Conservation (phyloP, 2,329 filamentous ascomycete species). For the Alternaria arborescens region DNA sequence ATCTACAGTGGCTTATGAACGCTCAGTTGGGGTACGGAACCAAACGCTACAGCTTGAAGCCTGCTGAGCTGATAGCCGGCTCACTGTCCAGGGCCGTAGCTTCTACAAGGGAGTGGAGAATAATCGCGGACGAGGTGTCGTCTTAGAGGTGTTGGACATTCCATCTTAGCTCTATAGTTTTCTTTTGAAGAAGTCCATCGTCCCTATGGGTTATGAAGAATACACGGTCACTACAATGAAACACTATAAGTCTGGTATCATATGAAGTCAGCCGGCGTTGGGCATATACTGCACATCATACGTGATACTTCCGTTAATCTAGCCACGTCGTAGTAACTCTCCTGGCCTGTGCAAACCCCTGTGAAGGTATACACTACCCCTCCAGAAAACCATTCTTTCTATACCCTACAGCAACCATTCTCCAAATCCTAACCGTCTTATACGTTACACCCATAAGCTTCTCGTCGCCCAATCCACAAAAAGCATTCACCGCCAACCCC, state of each 20-base stretch:
- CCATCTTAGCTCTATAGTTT: no score
- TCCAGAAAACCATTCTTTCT: neutral
- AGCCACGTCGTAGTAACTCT: neutral
- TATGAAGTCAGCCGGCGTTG: neutral
- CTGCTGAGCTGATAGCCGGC: no score
- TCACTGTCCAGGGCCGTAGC: no score
- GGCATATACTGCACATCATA: no score
- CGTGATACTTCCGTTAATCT: neutral
- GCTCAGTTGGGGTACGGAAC: no score
- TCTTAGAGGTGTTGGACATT: neutral
- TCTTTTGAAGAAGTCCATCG: no score
- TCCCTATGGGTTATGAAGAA: no score
- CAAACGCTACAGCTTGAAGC: accelerated
- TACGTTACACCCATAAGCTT: neutral
- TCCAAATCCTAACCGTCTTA: neutral
- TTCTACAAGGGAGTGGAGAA: neutral
- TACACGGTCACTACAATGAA: neutral
- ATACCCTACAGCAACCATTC: neutral
- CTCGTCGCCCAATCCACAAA: neutral
- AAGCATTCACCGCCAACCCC: neutral
- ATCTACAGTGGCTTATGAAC: no score
- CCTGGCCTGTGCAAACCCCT: neutral
- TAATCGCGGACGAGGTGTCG: neutral
- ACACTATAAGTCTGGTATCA: neutral
- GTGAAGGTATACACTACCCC: neutral